Percentiles rank a stretch among this genome's conserved stretches.
phyloP scores from a whole-genome alignment of 2,329 filamentous ascomycete genomes.

The Alternaria viburni region DNA sequence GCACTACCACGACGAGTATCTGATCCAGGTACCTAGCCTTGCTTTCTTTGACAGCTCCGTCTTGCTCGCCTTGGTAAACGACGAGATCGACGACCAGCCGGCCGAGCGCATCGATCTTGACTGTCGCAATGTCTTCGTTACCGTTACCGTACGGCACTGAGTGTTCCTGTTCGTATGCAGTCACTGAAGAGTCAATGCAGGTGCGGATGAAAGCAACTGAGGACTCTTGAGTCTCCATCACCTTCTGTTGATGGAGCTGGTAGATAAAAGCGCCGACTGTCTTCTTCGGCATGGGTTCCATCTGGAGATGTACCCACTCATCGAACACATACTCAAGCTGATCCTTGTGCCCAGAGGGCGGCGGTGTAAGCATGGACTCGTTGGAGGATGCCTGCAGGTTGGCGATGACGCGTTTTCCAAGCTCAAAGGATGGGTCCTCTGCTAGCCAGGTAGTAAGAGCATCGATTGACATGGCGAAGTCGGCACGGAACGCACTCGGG shows the following conservation, averaged over 20 bases:
- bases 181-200: constrained; percentile 79
- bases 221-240: constrained; percentile 77
- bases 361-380: constrained; percentile 60
- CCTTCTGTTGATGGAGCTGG: constrained; percentile 76
- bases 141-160: constrained; percentile 63
- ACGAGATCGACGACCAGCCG: constrained; percentile 80
- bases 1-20: constrained; percentile 75
- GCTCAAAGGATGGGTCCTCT: constrained; percentile 70
- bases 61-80: constrained; percentile 68
- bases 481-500: constrained; percentile 78
- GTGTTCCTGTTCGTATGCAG: constrained; percentile 75
- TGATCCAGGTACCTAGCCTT: constrained; percentile 78
- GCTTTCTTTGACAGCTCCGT: constrained; percentile 64
- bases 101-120: constrained; percentile 79
- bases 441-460: constrained; percentile 81
- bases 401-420: constrained; percentile 73
- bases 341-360: constrained; percentile 69
- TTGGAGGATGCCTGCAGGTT: constrained; percentile 67
- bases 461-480: constrained; percentile 84
- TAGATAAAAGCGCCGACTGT: constrained; percentile 77
- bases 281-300: constrained; percentile 76
- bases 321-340: constrained; percentile 95
- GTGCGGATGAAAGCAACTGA: constrained; percentile 79
- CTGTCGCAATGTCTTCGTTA: constrained; percentile 65
- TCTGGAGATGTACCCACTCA: constrained; percentile 88